Evolutionary conservation across 768 basidiomycete species (phyloP), one percentile per base, ranked within the genome.

Genomic region (Sarcodon aspratus): DNA sequence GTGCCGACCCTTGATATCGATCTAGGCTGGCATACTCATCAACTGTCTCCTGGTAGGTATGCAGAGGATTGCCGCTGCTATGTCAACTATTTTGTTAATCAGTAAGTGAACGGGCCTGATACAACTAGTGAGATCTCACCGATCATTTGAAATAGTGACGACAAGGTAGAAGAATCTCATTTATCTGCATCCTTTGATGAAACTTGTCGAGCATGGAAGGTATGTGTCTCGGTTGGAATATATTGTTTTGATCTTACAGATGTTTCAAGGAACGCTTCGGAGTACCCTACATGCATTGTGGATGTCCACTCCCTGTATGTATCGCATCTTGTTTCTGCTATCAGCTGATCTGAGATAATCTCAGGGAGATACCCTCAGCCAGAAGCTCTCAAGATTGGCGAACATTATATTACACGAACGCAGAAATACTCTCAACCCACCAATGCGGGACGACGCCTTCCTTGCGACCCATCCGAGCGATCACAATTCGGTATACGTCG

Each of bases 21-120:
- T 53, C 66, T 88, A n/a, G 76, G 72, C 3, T 85, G 84, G 83
- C 85, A 88, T 53, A 82, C 81, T 0, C 82, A 86, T 49, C 83
- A 85, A 52, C 68, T 85, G 6, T 66, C 72, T 58, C 67, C 69
- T 0, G 50, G 48, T 1, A 63, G 66, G 35, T 85, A 85, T 55
- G 54, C 59, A 5, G 45, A 51, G 1, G 73, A 80, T 49, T 74
- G 75, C 40, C 58, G 60, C 48, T 59, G 47, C 12, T 69, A 66
- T 45, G 51, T 79, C 3, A 68, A 71, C 0, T 67, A 69, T 15
- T 72, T 66, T 33, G 59, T 82, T 27, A 74, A 80, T 55, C 79
- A 82, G 79, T 80, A 47, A 60, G 77, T 47, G 21, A 42, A 13
- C 9, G 5, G 9, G 27, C 13, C n/a, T 38, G 4, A 38, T 38